Conservation (phyloP, 768 basidiomycete genomes). For the Russula sp. region DNA sequence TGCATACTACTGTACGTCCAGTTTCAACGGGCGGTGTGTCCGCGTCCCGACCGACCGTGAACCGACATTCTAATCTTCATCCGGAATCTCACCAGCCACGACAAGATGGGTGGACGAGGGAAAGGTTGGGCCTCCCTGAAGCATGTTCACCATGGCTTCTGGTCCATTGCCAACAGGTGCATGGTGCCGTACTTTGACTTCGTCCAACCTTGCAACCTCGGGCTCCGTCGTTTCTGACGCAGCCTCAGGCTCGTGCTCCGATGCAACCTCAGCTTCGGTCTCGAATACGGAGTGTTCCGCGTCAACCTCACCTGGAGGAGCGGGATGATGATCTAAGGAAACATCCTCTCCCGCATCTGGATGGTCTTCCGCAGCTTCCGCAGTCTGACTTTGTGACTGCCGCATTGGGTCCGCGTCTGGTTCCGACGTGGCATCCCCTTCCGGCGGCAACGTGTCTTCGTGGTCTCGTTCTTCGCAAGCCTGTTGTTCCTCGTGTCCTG, state of each 20-base stretch:
- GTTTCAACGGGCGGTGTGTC: not conserved
- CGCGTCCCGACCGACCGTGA: not conserved
- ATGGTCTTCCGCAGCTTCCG: slow-evolving; percentile 8
- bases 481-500: slow-evolving; percentile 7
- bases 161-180: slow-evolving; percentile 35
- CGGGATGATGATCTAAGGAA: not conserved
- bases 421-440: slow-evolving; percentile 4
- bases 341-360: slow-evolving; percentile 7
- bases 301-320: slow-evolving; percentile 15
- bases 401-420: not conserved
- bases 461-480: slow-evolving; percentile 20
- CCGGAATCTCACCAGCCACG: slow-evolving; percentile 42
- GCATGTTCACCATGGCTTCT: slow-evolving; percentile 60
- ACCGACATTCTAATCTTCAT: slow-evolving; percentile 35
- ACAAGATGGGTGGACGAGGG: slow-evolving; percentile 17
- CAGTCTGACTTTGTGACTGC: not conserved
- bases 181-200: slow-evolving; percentile 18
- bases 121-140: slow-evolving; percentile 37
- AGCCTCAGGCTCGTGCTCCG: slow-evolving; percentile 17
- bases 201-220: slow-evolving; percentile 20
- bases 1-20: not conserved
- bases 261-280: slow-evolving; percentile 11
- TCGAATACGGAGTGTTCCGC: not conserved
- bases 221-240: slow-evolving; percentile 17
- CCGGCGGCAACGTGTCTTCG: slow-evolving; percentile 11